Evolutionary conservation across 2,329 filamentous ascomycete genomes (phyloP).

Genomic region (Tolypocladium pustulatum): DNA sequence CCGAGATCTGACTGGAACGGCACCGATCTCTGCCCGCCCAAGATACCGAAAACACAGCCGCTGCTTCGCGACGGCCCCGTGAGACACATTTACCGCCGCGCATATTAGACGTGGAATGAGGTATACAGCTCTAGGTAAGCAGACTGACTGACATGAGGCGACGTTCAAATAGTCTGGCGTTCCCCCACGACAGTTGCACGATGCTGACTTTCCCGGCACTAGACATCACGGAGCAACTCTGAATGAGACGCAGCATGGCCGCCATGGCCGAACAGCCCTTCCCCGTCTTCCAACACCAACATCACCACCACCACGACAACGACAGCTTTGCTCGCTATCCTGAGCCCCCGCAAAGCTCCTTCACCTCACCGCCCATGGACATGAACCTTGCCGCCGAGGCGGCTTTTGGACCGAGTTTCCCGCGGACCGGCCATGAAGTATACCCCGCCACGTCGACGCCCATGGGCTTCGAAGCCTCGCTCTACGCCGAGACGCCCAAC

Average conservation of each 20-base stretch:
- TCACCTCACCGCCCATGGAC: slow-evolving; percentile 34
- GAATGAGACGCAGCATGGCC: slow-evolving; percentile 14
- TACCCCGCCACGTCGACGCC: slow-evolving; percentile 17
- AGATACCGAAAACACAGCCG: neutral
- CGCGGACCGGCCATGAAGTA: slow-evolving; percentile 16
- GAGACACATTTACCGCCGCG: neutral
- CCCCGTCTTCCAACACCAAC: slow-evolving; percentile 13
- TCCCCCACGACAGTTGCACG: neutral
- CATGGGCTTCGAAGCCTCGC: slow-evolving; percentile 33
- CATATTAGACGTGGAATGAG: neutral
- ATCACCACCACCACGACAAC: slow-evolving; percentile 16
- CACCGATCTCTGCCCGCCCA: neutral
- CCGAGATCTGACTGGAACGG: neutral
- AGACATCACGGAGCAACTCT: neutral
- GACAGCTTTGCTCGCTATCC: slow-evolving; percentile 36
- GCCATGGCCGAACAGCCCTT: slow-evolving; percentile 17
- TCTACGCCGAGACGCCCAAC: slow-evolving; percentile 35
- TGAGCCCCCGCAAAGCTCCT: slow-evolving; percentile 28
- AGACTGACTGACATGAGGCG: neutral
- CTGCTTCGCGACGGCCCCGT: neutral
- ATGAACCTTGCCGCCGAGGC: slow-evolving; percentile 37
- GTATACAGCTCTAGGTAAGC: neutral
- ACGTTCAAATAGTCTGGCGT: neutral
- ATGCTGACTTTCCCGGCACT: neutral
- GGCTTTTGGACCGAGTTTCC: slow-evolving; percentile 18